Conservation (phyloP, 2,329 filamentous ascomycete genomes). For the Myriosclerotinia curreyana region DNA sequence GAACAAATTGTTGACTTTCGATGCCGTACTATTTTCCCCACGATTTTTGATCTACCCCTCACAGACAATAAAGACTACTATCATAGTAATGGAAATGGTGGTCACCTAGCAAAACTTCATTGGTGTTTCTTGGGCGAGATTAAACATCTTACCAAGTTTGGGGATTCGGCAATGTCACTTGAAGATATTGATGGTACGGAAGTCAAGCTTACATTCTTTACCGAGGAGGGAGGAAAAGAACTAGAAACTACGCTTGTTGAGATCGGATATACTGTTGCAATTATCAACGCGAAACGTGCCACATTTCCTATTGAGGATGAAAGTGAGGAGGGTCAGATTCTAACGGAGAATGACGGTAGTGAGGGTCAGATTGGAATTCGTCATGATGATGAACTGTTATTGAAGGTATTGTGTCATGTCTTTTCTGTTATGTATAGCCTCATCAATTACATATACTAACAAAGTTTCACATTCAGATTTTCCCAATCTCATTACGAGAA, state of each 20-base stretch:
- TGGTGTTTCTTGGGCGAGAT: conserved; percentile 33
- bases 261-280: conserved; percentile 28
- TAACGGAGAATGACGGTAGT: not conserved
- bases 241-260: conserved; percentile 27
- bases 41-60: conserved; percentile 25
- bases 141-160: conserved; percentile 23
- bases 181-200: conserved; percentile 33
- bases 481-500: conserved; percentile 27
- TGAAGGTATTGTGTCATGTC: conserved; percentile 26
- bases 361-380: conserved; percentile 23
- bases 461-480: conserved; percentile 24
- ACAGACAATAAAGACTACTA: conserved; percentile 28
- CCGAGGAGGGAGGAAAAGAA: conserved; percentile 34
- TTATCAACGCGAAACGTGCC: conserved; percentile 28
- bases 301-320: conserved; percentile 19
- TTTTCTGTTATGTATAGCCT: not conserved
- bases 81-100: conserved; percentile 20
- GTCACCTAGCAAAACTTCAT: conserved; percentile 25
- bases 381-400: conserved; percentile 26
- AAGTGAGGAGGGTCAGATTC: not conserved
- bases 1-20: conserved; percentile 25
- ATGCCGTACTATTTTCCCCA: conserved; percentile 32
- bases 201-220: conserved; percentile 37
- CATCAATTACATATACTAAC: not conserved
- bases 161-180: conserved; percentile 33